A percentile compares a stretch with the other conserved stretches of the same genome.
These are phyloP conservation scores for Stentor coeruleus DNA, from an alignment of 73 alveolate genomes.

Conservation along the genomic window DNA sequence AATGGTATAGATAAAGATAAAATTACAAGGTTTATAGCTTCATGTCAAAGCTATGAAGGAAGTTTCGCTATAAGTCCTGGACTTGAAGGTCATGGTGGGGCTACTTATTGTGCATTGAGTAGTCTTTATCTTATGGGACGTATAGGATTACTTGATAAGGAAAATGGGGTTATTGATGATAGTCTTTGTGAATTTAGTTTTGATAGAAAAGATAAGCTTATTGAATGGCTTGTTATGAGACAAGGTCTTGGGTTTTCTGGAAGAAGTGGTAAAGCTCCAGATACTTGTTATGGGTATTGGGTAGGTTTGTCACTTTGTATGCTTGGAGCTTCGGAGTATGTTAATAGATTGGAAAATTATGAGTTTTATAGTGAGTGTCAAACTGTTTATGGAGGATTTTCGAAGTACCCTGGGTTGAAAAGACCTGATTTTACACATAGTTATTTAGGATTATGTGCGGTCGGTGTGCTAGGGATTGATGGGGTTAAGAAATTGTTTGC, in stretches of 20 bases:
- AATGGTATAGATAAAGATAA: neutral
- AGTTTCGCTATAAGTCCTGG: constrained; percentile 29
- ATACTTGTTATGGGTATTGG: constrained; percentile 37
- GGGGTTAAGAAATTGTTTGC: neutral
- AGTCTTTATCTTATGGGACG: constrained; percentile 20
- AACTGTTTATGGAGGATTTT: neutral
- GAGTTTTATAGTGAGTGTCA: constrained; percentile 22
- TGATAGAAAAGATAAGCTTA: constrained; percentile 19
- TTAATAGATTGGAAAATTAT: neutral
- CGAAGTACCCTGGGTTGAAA: constrained; percentile 8
- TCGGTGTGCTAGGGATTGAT: neutral
- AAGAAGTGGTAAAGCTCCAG: constrained; percentile 31
- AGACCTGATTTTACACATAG: constrained; percentile 13
- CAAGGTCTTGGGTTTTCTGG: constrained; percentile 36
- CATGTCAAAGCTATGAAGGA: constrained; percentile 35
- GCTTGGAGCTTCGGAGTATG: neutral
- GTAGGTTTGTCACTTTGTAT: constrained; percentile 16
- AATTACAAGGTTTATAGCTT: neutral
- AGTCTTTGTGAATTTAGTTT: neutral
- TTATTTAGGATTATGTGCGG: neutral
- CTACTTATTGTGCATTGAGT: constrained; percentile 34
- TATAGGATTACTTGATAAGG: no score
- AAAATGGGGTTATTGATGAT: no score
- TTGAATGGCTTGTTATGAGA: constrained; percentile 33
- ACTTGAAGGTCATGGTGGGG: constrained; percentile 37